Conservation (phyloP, 108 stramenopile species). For the Seminavis robusta region DNA sequence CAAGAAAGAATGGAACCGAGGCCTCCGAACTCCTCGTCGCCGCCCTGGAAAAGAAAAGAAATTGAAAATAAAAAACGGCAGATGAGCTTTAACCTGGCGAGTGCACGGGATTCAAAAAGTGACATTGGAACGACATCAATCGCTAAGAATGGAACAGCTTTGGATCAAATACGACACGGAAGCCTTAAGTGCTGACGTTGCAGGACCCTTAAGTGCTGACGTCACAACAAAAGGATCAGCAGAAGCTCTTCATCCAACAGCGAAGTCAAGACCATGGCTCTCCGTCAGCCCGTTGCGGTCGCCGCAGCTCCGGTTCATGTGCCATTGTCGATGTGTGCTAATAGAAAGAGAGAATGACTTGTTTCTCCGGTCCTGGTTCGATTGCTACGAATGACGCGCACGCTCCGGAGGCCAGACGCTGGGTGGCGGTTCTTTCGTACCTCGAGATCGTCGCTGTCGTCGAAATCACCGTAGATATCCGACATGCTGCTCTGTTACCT, state of each 20-base stretch:
- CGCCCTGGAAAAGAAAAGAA: conserved; percentile 5
- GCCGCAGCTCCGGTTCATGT: neutral
- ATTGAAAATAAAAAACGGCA: neutral
- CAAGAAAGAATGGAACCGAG: conserved; percentile 55
- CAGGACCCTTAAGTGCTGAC: neutral
- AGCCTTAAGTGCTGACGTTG: neutral
- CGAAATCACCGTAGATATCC: conserved; percentile 30
- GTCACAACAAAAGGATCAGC: too few relatives aligned
- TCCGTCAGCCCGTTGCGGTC: neutral
- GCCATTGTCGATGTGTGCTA: neutral
- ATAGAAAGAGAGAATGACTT: neutral
- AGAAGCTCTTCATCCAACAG: neutral
- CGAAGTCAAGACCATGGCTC: too few relatives aligned
- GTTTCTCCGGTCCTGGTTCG: neutral
- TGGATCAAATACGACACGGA: neutral
- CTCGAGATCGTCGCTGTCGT: conserved; percentile 25
- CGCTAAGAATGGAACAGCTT: too few relatives aligned
- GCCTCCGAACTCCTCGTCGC: conserved; percentile 58
- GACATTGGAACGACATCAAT: too few relatives aligned
- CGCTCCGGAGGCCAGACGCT: neutral
- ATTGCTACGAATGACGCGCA: neutral
- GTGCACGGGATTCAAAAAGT: neutral
- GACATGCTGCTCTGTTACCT: too few relatives aligned
- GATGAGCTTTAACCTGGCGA: neutral
- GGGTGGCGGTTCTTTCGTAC: conserved; percentile 11